phyloP scores from a whole-genome alignment of 2,329 filamentous ascomycete genomes.

The Drechslera avenae region DNA sequence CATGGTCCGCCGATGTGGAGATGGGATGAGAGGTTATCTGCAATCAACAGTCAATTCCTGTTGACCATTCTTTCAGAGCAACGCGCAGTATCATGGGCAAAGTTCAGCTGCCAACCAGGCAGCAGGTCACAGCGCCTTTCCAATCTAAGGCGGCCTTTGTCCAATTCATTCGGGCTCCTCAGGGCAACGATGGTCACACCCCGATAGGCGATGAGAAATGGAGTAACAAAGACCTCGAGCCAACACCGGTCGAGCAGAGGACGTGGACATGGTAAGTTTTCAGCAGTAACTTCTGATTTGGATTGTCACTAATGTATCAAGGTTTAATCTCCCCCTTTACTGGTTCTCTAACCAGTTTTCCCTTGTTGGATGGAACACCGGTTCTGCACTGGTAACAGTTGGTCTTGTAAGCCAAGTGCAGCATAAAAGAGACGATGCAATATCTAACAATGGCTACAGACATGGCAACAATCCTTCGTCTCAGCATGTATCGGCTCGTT shows the following conservation, averaged over 20 bases:
- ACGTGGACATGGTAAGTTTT: slow-evolving; percentile 31
- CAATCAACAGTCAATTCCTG: background rate
- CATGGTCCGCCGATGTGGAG: slow-evolving; percentile 2
- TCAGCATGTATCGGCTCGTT: slow-evolving; percentile 30
- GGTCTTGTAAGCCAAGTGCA: slow-evolving; percentile 13
- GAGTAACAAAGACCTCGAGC: slow-evolving; percentile 35
- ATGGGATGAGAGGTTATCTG: background rate
- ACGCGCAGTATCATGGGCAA: slow-evolving; percentile 7
- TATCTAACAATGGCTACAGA: slow-evolving; percentile 14
- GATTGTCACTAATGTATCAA: background rate
- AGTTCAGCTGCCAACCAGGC: slow-evolving; percentile 9
- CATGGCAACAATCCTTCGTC: slow-evolving; percentile 32
- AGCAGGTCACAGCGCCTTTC: slow-evolving; percentile 16
- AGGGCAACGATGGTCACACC: slow-evolving; percentile 18
- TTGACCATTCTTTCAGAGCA: background rate
- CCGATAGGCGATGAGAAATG: slow-evolving; percentile 26
- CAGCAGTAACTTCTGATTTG: too few relatives aligned
- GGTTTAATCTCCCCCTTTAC: slow-evolving; percentile 30
- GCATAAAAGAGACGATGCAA: background rate
- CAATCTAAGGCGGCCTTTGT: slow-evolving; percentile 28
- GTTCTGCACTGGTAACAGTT: slow-evolving; percentile 24
- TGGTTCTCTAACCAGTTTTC: slow-evolving; percentile 32
- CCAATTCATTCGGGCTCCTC: slow-evolving; percentile 19
- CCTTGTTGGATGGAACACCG: slow-evolving; percentile 28
- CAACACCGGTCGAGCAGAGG: slow-evolving; percentile 26